Percentiles rank a stretch among this genome's conserved stretches.
phyloP scores from a whole-genome alignment of 208 protist genomes.

The Sergeia podlipaevii region DNA sequence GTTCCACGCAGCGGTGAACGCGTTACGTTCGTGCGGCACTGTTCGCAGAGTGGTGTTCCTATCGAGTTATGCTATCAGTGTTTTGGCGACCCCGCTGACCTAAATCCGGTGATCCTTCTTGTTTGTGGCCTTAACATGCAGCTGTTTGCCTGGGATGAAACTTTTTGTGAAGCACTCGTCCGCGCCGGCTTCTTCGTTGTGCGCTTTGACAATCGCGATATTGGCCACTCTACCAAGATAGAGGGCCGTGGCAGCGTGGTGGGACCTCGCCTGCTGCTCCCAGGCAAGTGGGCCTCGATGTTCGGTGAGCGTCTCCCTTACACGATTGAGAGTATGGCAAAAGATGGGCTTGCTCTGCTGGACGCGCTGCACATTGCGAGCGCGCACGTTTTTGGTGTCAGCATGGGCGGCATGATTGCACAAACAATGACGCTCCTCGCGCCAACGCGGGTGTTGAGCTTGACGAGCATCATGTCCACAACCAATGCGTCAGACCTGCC shows the following conservation, averaged over 20 bases:
- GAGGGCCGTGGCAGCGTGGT: slow-evolving; percentile 41
- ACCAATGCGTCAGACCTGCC: slow-evolving; percentile 71
- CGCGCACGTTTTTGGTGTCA: slow-evolving; percentile 78
- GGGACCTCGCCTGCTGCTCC: slow-evolving; percentile 45
- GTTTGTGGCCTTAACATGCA: slow-evolving; percentile 83
- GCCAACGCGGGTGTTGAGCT: slow-evolving; percentile 44
- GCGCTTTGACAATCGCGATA: slow-evolving; percentile 79
- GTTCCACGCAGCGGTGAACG: slow-evolving; percentile 38
- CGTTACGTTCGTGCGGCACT: slow-evolving; percentile 61
- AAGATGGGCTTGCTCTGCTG: slow-evolving; percentile 59
- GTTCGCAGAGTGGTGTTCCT: slow-evolving; percentile 25
- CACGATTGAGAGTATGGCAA: slow-evolving; percentile 62
- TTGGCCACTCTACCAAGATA: slow-evolving; percentile 71
- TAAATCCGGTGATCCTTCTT: slow-evolving; percentile 35
- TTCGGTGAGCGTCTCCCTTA: slow-evolving; percentile 73
- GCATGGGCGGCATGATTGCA: slow-evolving; percentile 80
- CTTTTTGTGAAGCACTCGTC: slow-evolving; percentile 69
- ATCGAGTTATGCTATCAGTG: slow-evolving; percentile 79
- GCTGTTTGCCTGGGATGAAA: slow-evolving; percentile 68
- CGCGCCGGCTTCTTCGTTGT: slow-evolving; percentile 63
- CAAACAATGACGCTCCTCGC: slow-evolving; percentile 54
- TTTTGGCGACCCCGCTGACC: slow-evolving; percentile 43
- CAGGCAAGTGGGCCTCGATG: slow-evolving; percentile 23
- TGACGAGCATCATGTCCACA: slow-evolving; percentile 78
- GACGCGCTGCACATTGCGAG: slow-evolving; percentile 36